Evolutionary conservation across 805 yeast species (phyloP).

Genomic region (Lipomyces chichibuensis): DNA sequence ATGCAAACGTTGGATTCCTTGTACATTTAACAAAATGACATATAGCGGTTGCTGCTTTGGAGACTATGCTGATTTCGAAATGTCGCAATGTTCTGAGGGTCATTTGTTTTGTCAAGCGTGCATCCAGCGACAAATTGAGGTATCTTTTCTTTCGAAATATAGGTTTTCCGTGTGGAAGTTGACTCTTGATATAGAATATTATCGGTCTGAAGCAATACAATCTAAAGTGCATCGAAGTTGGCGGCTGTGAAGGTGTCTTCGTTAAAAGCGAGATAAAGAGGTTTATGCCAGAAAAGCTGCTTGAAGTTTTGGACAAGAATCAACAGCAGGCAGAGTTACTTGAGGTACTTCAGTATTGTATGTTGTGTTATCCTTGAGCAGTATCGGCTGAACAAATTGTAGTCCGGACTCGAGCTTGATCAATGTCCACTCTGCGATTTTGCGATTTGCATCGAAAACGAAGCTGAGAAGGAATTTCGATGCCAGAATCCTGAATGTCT

Average conservation of each 20-base stretch:
- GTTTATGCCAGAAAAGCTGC: slow-evolving; percentile 1
- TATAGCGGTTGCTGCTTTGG: slow-evolving; percentile 13
- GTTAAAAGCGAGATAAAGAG: slow-evolving; percentile 53
- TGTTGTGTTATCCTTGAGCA: background rate
- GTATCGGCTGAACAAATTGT: background rate
- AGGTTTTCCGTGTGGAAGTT: background rate
- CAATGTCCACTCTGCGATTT: slow-evolving; percentile 44
- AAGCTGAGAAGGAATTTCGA: slow-evolving; percentile 54
- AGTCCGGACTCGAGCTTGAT: slow-evolving; percentile 8
- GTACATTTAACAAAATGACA: too few relatives aligned
- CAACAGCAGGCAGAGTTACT: slow-evolving; percentile 6
- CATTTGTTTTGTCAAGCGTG: slow-evolving; percentile 54
- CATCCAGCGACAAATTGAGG: slow-evolving; percentile 40
- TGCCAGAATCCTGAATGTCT: background rate
- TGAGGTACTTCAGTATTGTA: background rate
- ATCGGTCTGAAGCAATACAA: background rate
- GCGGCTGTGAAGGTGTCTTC: slow-evolving; percentile 55
- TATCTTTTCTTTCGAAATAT: background rate
- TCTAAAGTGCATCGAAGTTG: slow-evolving; percentile 37
- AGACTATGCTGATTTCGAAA: slow-evolving; percentile 10
- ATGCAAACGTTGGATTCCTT: background rate
- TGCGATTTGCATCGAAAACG: slow-evolving; percentile 59
- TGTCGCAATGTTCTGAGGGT: slow-evolving; percentile 51
- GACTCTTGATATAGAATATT: slow-evolving; percentile 1
- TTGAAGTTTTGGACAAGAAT: background rate